Evolutionary conservation across 2,329 filamentous ascomycete genomes (phyloP), one percentile per base, ranked within the genome.

Genomic region (Aspergillus latus): DNA sequence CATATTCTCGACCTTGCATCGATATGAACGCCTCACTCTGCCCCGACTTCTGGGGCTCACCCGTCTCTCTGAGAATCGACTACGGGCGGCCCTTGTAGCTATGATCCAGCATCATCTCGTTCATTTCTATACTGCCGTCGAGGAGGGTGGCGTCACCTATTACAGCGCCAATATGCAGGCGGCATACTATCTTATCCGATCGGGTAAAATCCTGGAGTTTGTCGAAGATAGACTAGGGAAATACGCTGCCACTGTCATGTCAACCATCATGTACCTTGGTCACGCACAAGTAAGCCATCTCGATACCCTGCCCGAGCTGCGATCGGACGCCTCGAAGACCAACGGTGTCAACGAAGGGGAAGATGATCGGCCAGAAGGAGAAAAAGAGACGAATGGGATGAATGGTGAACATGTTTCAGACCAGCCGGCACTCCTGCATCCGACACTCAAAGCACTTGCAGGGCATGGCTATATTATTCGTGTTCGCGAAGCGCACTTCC

Each of bases 41-140:
- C 73, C 80, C 50, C 85, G 88, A 60, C 80, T 99, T 32, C 82
- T 82, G 42, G 85, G 87, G 50, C 82, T 89, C 68, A 92, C 90
- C 16, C 84, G 86, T 49, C 83, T 97, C 49, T 84, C 83, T 53
- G 80, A 83, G n/a, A 84, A 85, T 52, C 88, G 95, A 69, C 78
- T 96, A 62, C 89, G 88, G 66, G 86, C 92, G 75, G 92, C 89
- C 16, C 82, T 99, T 50, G 87, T 86, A 52, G 88, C 94, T 32
- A 86, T 97, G 61, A 84, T 96, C 42, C 93, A 97, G 71, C 89
- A 96, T 70, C 91, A 92, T 68, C 84, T 97, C 48, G 80, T 95
- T 60, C 90, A 86, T 72, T 88, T 92, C 73, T 82, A 86, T 62
- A 84, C 85, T 62, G 82, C 86, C 58, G 70, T 80, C 54, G 83